Evolutionary conservation across 805 yeast species (phyloP), one percentile per base, ranked within the genome.

Genomic region (Tetrapisispora taiwanensis): DNA sequence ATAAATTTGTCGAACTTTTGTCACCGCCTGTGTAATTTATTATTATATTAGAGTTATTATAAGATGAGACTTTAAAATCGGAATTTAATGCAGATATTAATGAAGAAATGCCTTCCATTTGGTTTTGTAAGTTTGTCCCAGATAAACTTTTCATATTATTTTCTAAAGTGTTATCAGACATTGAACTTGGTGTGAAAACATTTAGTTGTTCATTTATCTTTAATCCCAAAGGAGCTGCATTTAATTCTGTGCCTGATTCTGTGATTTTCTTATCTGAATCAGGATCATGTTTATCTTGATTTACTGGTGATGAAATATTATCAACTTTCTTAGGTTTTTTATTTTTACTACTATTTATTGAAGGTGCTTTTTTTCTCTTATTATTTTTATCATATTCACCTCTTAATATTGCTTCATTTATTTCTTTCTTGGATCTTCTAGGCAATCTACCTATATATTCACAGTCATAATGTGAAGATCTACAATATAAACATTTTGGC

Each of bases 401-500:
- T 15, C 59, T 46, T 15, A 47, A 41, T 39, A 28, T 51, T 4
- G 58, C 57, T 42, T 52, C 52, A 45, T 54, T 52, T 37, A 55
- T 33, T 45, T 63, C 59, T 44, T 57, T 50, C 55, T 62, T 47
- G 47, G 63, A 63, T 55, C 75, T 52, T 52, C 73, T 62, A 27
- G 68, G 66, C 1, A 70, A 68, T 44, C 71, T 60, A 3, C 72
- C 71, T 3, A 71, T 69, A 49, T 74, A 73, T 34, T 58, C 60
- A 52, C 79, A 74, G 7, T 20, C 33, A 2, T 38, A 36, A 40
- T 62, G 67, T 7, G 70, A 66, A 45, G 60, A 67, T 10, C 36
- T 39, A 49, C 79, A 75, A 49, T 70, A 72, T 10, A 48, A 45
- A 49, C 79, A 75, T 15, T 50, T 56, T 0, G 78, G 78, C 1